Conservation (phyloP, 2,329 filamentous ascomycete genomes). For the Aspergillus thermomutatus region DNA sequence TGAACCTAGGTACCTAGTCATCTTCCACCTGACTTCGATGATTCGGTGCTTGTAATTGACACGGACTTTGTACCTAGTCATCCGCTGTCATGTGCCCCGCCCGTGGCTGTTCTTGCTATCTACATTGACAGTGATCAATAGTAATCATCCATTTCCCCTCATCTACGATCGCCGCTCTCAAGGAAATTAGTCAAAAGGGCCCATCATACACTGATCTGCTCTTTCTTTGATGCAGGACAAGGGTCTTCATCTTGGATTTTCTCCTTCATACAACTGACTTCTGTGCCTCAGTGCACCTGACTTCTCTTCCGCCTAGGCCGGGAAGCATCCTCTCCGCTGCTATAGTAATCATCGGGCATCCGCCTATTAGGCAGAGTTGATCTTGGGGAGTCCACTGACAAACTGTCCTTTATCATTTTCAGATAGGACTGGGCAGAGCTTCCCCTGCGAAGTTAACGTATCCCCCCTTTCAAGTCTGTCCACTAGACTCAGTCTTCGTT, state of each 20-base stretch:
- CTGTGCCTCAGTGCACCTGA: constrained; percentile 11
- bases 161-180: not conserved
- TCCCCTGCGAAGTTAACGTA: constrained; percentile 15
- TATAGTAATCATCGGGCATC: constrained; percentile 23
- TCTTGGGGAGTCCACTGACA: constrained; percentile 7
- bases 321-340: constrained; percentile 9
- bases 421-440: constrained; percentile 4
- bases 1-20: not conserved
- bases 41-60: not conserved
- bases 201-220: not conserved
- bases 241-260: not conserved
- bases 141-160: not conserved
- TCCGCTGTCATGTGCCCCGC: constrained; percentile 19
- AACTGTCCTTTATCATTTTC: constrained; percentile 2
- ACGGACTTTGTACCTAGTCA: not conserved
- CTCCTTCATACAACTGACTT: not conserved
- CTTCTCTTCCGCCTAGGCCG: constrained; percentile 15
- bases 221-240: not conserved
- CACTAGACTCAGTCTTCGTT: constrained; percentile 12
- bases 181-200: not conserved
- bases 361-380: constrained; percentile 18
- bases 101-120: not conserved
- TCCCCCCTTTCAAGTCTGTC: constrained; percentile 10
- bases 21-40: not conserved
- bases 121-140: not conserved